A percentile compares a stretch with the other conserved stretches of the same genome.
Conservation (phyloP, 2,329 filamentous ascomycete genomes). For the Sphaerulina musiva region DNA sequence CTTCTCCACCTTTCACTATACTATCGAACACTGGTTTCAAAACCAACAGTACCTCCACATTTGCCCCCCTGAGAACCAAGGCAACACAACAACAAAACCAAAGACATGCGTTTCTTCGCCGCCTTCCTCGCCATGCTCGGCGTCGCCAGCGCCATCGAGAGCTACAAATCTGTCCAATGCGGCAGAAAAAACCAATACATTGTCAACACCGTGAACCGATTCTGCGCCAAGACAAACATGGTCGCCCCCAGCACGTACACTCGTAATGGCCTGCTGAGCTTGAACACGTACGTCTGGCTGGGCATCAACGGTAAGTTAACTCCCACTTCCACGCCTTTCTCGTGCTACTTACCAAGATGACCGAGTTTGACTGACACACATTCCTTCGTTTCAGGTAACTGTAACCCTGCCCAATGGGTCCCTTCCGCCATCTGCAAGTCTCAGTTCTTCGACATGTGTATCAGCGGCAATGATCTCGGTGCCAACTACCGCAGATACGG, state of each 20-base stretch:
- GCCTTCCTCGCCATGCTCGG: neutral
- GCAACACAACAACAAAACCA: neutral
- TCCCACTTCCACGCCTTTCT: too few species aligned
- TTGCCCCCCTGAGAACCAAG: neutral
- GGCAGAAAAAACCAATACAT: conserved; percentile 7
- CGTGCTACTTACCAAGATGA: too few species aligned
- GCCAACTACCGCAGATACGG: conserved; percentile 1
- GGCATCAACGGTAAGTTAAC: neutral
- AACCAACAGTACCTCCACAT: neutral
- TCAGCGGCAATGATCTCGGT: neutral
- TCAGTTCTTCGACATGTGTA: conserved; percentile 9
- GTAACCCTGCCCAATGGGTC: conserved; percentile 10
- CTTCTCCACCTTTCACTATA: neutral
- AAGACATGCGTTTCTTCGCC: neutral
- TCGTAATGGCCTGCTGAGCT: neutral
- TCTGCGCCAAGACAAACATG: conserved; percentile 11
- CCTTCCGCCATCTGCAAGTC: conserved; percentile 3
- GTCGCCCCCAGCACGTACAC: conserved; percentile 4
- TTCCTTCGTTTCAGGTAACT: neutral
- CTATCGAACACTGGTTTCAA: neutral
- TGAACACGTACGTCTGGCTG: neutral
- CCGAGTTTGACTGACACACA: neutral
- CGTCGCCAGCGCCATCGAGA: neutral
- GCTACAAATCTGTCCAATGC: neutral
- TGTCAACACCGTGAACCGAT: conserved; percentile 4